Evolutionary conservation across 305 asterid genomes (phyloP).

Genomic region (Fraxinus floribunda): DNA sequence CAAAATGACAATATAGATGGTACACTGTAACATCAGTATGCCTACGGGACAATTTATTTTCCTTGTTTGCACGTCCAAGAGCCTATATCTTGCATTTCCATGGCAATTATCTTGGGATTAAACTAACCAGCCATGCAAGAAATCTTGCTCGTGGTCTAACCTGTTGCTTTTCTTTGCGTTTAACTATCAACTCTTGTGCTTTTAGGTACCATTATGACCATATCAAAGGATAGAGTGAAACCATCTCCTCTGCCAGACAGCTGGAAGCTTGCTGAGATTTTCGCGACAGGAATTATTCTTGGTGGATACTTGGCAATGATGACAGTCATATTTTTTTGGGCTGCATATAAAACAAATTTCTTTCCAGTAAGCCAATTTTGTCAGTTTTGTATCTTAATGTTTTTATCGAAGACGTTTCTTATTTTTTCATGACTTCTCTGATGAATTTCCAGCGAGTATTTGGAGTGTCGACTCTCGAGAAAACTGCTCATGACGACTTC

Average conservation of each 20-base stretch:
- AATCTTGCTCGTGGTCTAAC: slow-evolving; percentile 3
- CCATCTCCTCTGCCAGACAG: slow-evolving; percentile 86
- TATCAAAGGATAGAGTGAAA: slow-evolving; percentile 75
- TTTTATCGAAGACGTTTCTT: not conserved
- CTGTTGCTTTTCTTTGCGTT: slow-evolving; percentile 19
- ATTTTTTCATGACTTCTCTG: slow-evolving; percentile 1
- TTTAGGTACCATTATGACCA: slow-evolving; percentile 78
- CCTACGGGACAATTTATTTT: not conserved
- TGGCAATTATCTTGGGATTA: slow-evolving; percentile 1
- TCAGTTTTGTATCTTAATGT: not conserved
- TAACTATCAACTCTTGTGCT: slow-evolving; percentile 11
- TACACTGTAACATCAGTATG: not conserved
- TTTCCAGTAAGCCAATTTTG: slow-evolving; percentile 52
- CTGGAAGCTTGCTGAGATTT: slow-evolving; percentile 78
- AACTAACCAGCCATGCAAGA: slow-evolving; percentile 4
- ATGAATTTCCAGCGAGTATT: slow-evolving; percentile 52
- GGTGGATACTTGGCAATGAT: slow-evolving; percentile 81
- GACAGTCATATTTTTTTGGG: slow-evolving; percentile 83
- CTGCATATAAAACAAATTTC: slow-evolving; percentile 66
- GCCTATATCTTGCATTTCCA: not conserved
- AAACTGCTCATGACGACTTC: slow-evolving; percentile 87
- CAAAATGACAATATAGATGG: not conserved
- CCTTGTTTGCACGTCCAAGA: not conserved
- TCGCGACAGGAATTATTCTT: slow-evolving; percentile 66
- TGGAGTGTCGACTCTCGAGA: slow-evolving; percentile 93